phyloP scores from a whole-genome alignment of 2,329 filamentous ascomycete genomes.

The Fusarium sp. region DNA sequence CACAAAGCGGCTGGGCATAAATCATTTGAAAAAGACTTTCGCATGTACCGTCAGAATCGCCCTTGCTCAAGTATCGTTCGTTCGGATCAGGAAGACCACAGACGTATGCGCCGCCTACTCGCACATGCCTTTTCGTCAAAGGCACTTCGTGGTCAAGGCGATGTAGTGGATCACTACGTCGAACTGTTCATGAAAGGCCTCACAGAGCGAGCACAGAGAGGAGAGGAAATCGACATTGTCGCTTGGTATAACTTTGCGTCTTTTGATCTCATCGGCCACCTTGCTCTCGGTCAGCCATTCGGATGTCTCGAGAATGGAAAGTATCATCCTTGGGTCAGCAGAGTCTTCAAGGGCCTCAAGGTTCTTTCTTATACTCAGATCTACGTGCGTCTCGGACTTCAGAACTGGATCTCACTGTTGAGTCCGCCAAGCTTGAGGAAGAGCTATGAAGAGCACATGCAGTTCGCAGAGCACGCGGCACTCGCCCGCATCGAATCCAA shows the following conservation, averaged over 20 bases:
- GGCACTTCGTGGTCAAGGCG: not conserved
- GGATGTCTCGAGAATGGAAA: slow-evolving; percentile 1
- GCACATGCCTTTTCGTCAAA: slow-evolving; percentile 6
- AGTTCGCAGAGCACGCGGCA: not conserved
- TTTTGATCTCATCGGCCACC: not conserved
- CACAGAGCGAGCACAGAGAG: not conserved
- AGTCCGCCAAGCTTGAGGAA: not conserved
- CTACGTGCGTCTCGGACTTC: not conserved
- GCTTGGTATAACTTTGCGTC: slow-evolving; percentile 15
- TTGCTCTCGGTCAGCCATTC: not conserved
- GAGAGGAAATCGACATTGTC: not conserved
- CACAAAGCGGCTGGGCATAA: not conserved
- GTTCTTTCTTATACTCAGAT: not conserved
- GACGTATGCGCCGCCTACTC: slow-evolving; percentile 1
- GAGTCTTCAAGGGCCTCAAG: not conserved
- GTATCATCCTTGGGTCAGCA: slow-evolving; percentile 5
- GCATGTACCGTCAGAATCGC: not conserved
- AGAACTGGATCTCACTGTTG: not conserved
- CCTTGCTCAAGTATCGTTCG: not conserved
- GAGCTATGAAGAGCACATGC: not conserved
- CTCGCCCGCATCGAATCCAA: not conserved
- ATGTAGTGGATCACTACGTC: not conserved
- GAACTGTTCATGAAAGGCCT: not conserved
- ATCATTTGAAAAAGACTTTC: not conserved
- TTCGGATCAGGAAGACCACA: not conserved